Conservation (phyloP, 345 rosid species). For the Camelina laxa region DNA sequence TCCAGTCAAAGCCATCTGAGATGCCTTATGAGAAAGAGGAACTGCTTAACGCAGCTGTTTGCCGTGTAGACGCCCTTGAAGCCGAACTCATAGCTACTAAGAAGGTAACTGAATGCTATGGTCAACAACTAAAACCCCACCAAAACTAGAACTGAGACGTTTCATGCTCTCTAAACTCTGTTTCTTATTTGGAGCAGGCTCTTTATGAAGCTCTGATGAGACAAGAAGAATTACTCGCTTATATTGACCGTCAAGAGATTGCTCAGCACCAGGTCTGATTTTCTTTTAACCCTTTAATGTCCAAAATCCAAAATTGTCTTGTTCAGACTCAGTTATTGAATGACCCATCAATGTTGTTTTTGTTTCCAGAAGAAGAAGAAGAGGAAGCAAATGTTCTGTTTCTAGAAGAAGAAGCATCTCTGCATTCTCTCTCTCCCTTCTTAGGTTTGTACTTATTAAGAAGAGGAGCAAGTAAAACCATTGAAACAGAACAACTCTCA, state of each 20-base stretch:
- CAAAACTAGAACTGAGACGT: conserved; percentile 3
- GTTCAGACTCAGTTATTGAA: neutral
- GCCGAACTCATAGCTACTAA: conserved; percentile 98
- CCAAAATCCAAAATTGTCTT: conserved; percentile 1
- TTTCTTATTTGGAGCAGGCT: conserved; percentile 57
- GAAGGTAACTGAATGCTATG: conserved; percentile 58
- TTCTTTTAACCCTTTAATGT: neutral
- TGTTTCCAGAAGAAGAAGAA: conserved; percentile 40
- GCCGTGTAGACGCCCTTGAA: conserved; percentile 96
- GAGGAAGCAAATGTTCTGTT: conserved; percentile 44
- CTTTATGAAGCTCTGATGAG: conserved; percentile 91
- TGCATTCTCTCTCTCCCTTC: conserved; percentile 1
- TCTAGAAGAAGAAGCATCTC: conserved; percentile 48
- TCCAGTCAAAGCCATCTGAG: conserved; percentile 87
- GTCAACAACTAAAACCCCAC: conserved; percentile 10
- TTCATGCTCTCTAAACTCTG: conserved; percentile 10
- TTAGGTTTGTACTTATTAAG: conserved; percentile 28
- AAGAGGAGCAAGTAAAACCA: conserved; percentile 30
- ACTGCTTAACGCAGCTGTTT: conserved; percentile 92
- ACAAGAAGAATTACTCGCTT: conserved; percentile 95
- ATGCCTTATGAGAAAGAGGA: conserved; percentile 99
- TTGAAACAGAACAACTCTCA: conserved; percentile 18
- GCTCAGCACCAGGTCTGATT: conserved; percentile 66
- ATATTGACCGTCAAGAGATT: conserved; percentile 86
- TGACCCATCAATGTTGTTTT: conserved; percentile 2